phyloP scores from a whole-genome alignment of 768 basidiomycete genomes.

The Russula foetens region DNA sequence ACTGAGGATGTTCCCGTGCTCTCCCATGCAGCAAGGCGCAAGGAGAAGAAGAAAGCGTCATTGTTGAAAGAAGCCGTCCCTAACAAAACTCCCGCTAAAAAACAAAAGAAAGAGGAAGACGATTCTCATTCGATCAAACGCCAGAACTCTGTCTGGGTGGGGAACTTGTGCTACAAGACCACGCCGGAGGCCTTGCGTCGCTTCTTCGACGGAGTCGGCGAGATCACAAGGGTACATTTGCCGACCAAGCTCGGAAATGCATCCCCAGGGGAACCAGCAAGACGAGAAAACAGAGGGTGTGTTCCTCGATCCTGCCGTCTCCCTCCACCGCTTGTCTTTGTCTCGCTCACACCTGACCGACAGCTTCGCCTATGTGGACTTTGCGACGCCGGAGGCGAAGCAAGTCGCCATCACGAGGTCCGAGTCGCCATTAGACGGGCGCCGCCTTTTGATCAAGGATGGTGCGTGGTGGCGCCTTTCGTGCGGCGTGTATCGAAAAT shows the following conservation, averaged over 20 bases:
- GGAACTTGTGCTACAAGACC: slow-evolving; percentile 89
- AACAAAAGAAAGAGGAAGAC: slow-evolving; percentile 32
- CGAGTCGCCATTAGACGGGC: slow-evolving; percentile 75
- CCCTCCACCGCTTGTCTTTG: background rate
- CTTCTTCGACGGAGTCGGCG: slow-evolving; percentile 67
- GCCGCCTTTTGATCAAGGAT: slow-evolving; percentile 89
- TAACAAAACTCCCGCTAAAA: slow-evolving; percentile 22
- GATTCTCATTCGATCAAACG: slow-evolving; percentile 36
- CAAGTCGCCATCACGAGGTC: slow-evolving; percentile 67
- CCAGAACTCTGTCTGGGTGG: slow-evolving; percentile 91
- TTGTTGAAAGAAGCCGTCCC: slow-evolving; percentile 25
- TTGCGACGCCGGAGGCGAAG: slow-evolving; percentile 70
- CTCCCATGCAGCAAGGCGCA: slow-evolving; percentile 68
- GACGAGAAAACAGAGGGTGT: slow-evolving; percentile 68
- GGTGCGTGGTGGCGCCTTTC: slow-evolving; percentile 40
- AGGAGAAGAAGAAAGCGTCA: slow-evolving; percentile 50
- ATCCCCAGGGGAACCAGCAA: slow-evolving; percentile 30
- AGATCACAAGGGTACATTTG: slow-evolving; percentile 78
- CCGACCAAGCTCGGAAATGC: slow-evolving; percentile 58
- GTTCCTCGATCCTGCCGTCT: slow-evolving; percentile 21
- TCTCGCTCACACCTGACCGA: background rate
- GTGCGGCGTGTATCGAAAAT: too few species aligned
- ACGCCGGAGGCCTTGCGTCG: slow-evolving; percentile 57
- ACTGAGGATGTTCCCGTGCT: slow-evolving; percentile 42
- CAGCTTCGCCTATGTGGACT: slow-evolving; percentile 97